Conservation (phyloP, 2,329 filamentous ascomycete species). For the Exophiala alcalophila region DNA sequence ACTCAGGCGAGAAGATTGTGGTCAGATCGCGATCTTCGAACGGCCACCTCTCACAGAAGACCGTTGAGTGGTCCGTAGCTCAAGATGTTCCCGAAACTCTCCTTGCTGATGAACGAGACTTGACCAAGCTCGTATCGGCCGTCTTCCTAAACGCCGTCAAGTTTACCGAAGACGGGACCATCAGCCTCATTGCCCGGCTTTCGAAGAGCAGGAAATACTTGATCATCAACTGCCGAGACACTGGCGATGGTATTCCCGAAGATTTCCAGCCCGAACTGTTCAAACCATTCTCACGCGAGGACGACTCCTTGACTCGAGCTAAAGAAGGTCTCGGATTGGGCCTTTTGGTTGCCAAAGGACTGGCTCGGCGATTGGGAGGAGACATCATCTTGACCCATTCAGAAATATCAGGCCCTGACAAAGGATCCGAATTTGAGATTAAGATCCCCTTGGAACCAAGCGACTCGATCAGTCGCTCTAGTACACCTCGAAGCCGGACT, state of each 20-base stretch:
- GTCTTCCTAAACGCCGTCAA: constrained; percentile 67
- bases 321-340: constrained; percentile 68
- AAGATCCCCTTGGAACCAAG: constrained; percentile 57
- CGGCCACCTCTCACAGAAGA: constrained; percentile 44
- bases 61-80: constrained; percentile 49
- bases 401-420: constrained; percentile 57
- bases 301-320: constrained; percentile 64
- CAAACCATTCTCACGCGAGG: constrained; percentile 67
- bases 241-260: constrained; percentile 65
- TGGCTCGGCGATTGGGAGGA: constrained; percentile 66
- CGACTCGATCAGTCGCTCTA: constrained; percentile 49
- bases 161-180: constrained; percentile 64
- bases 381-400: constrained; percentile 64
- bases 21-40: constrained; percentile 45
- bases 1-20: constrained; percentile 46
- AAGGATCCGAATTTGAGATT: constrained; percentile 67
- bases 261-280: constrained; percentile 66
- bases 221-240: constrained; percentile 62
- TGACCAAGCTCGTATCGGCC: constrained; percentile 62
- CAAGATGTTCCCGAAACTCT: constrained; percentile 46
- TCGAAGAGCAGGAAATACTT: constrained; percentile 54
- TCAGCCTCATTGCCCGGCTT: constrained; percentile 55
- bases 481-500: constrained; percentile 48
- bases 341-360: constrained; percentile 68
- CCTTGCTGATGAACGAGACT: constrained; percentile 59